Base-by-base conservation (phyloP, 768 basidiomycete genomes). In the Agrocybe chaxingu region DNA sequence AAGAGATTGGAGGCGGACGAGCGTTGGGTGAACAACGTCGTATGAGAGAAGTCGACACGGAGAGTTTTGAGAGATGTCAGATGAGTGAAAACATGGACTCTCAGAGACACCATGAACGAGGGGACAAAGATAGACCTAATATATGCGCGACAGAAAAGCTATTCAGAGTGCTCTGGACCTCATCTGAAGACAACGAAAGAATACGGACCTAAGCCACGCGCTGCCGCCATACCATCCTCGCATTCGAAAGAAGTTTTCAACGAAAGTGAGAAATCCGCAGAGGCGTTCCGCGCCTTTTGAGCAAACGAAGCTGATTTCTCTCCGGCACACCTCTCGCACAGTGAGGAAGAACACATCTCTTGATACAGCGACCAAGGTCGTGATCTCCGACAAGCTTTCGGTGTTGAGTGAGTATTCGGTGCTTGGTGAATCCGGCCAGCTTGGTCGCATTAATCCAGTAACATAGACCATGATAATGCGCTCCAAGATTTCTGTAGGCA, bases 191-290 rank as follows among this genome's bases (percentile, higher is more conserved):
- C 8, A n/a, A 7, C 24, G 31, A 16, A 8, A 32, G 37, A 34
- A 61, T 37, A 70, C 75, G 52, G 53, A 82, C 80, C 66, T 77
- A 41, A 79, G 70, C 73, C 78, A 80, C 32, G 56, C 51, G 53
- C 75, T 73, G 4, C 71, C 73, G 11, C 62, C 56, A 31, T 50
- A 51, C 39, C 57, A 50, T 40, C 53, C 48, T 51, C 43, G 50
- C 32, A 39, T 50, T 38, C 55, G 2, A 45, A 57, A 50, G 29
- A 41, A 51, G 31, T 44, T n/a, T 11, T 57, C 47, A 18, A 55
- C 49, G 36, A 48, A 30, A 31, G 46, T 41, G 38, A 62, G 33
- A 39, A 53, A 54, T 7, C 30, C 45, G 54, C 51, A 60, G 39
- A 54, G 40, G 30, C 34, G 16, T 34, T 44, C 10, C 35, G 36